Evolutionary conservation across 2,329 filamentous ascomycete species (phyloP).

Genomic region (Anisogramma anomala): DNA sequence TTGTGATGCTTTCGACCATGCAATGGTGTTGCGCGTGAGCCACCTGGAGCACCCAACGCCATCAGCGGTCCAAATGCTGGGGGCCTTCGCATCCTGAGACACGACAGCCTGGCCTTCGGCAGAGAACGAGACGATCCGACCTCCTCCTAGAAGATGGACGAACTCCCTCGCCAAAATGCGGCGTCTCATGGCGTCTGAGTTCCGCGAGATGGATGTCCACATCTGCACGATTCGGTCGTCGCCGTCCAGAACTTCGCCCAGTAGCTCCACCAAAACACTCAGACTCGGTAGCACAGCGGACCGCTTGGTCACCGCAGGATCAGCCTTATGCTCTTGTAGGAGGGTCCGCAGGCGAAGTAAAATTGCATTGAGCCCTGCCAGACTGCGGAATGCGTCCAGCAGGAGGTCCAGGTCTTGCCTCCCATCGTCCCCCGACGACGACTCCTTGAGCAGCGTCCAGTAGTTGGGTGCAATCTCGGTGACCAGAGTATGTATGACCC

Average conservation of each 20-base stretch:
- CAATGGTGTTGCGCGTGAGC: constrained; percentile 54
- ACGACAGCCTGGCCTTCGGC: constrained; percentile 45
- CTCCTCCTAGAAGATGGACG: constrained; percentile 34
- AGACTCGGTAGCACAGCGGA: constrained; percentile 34
- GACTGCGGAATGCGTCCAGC: constrained; percentile 54
- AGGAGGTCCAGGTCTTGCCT: constrained; percentile 37
- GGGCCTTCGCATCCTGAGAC: constrained; percentile 24
- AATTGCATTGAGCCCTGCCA: constrained; percentile 68
- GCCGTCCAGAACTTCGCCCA: constrained; percentile 30
- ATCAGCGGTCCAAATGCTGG: constrained; percentile 48
- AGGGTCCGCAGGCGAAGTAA: constrained; percentile 56
- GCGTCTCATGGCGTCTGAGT: constrained; percentile 16
- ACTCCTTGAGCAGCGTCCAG: constrained; percentile 54
- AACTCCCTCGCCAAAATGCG: constrained; percentile 33
- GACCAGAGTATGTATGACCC: constrained; percentile 65
- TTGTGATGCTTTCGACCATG: constrained; percentile 26
- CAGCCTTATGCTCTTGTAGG: constrained; percentile 37
- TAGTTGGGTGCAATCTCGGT: constrained; percentile 69
- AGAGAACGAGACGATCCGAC: constrained; percentile 37
- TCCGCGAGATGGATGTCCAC: constrained; percentile 25
- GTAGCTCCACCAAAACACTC: constrained; percentile 31
- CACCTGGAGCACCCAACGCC: constrained; percentile 56
- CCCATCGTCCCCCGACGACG: constrained; percentile 19
- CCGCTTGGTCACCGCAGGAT: constrained; percentile 26
- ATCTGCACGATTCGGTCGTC: constrained; percentile 26